A percentile compares a stretch with the other conserved stretches of the same genome.
Evolutionary conservation across 768 basidiomycete species (phyloP).

Genomic region (Podaxis sp.): DNA sequence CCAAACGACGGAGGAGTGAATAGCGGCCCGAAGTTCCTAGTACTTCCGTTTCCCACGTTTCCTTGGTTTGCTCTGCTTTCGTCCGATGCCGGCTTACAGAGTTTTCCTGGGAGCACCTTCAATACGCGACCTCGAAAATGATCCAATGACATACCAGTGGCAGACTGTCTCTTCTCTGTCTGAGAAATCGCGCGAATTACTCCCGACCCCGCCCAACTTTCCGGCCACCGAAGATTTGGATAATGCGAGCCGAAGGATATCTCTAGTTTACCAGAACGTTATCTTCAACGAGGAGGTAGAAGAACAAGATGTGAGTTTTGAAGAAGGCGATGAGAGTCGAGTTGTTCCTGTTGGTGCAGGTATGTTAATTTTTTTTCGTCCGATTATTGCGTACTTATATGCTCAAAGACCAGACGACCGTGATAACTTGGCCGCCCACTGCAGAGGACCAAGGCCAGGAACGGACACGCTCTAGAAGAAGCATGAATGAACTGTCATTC

Average conservation of each 20-base stretch:
- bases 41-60: too few species aligned
- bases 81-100: slow-evolving; percentile 34
- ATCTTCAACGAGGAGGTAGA: slow-evolving; percentile 55
- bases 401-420: slow-evolving; percentile 44
- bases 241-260: slow-evolving; percentile 68
- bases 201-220: slow-evolving; percentile 13
- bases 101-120: slow-evolving; percentile 56
- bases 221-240: slow-evolving; percentile 43
- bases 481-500: slow-evolving; percentile 27
- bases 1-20: too few species aligned
- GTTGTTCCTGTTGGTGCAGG: slow-evolving; percentile 1
- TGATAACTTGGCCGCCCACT: slow-evolving; percentile 63
- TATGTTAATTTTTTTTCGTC: background rate
- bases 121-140: slow-evolving; percentile 32
- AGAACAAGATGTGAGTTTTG: slow-evolving; percentile 18
- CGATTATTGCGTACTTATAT: background rate
- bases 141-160: slow-evolving; percentile 30
- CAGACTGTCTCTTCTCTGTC: slow-evolving; percentile 22
- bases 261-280: slow-evolving; percentile 66
- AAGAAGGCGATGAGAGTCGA: slow-evolving; percentile 15
- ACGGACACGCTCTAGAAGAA: slow-evolving; percentile 16
- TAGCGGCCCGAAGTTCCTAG: too few species aligned
- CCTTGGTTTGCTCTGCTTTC: too few species aligned
- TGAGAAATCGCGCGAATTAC: background rate
- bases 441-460: slow-evolving; percentile 21